Evolutionary conservation across 2,329 filamentous ascomycete genomes (phyloP), one percentile per base, ranked within the genome.

Genomic region (Drechslera avenae): DNA sequence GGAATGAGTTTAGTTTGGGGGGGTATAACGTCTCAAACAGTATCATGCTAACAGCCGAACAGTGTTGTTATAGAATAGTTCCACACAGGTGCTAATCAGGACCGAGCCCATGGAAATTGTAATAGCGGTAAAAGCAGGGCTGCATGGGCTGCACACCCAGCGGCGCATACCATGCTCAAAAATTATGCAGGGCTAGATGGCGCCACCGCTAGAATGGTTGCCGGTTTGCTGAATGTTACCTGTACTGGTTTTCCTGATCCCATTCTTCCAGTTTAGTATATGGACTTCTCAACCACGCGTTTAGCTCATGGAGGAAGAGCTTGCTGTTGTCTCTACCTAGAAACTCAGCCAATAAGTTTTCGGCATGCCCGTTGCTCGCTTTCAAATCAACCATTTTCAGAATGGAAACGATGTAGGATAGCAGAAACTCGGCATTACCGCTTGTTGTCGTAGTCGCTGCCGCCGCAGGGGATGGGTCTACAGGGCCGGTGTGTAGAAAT

Each of bases 391-490:
- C 84, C 0, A 86, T 90, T 69, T 90, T 92, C 51, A 97, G 75
- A 17, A 97, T 88, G 8, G 88, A 88, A 33, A 97, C 75, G 45
- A 96, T 84, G 69, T 95, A 96, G 65, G 95, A 90, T 8, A 97
- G 81, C 9, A 97, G 73, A 56, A 92, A 96, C 66, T 96, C 91
- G 6, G 88, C 84, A 64, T 92, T 93, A 59, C 83, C 86, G 4
- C 81, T 81, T 33, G 67, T 71, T n/a, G n/a, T n/a, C n/a, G n/a
- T n/a, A n/a, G n/a, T n/a, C 14, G 67, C 66, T 2, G 61, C 50
- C 3, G 44, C 61, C 23, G 42, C 39, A 5, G 61, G 54, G 4
- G 61, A 48, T 1, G 56, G 57, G 56, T 63, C 63, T 12, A 58
- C 43, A 2, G 47, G 53, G 51, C 62, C 63, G 26, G 76, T 78